A percentile compares a stretch with the other conserved stretches of the same genome.
Conservation (phyloP, 805 yeast species). For the Ogataea angusta region DNA sequence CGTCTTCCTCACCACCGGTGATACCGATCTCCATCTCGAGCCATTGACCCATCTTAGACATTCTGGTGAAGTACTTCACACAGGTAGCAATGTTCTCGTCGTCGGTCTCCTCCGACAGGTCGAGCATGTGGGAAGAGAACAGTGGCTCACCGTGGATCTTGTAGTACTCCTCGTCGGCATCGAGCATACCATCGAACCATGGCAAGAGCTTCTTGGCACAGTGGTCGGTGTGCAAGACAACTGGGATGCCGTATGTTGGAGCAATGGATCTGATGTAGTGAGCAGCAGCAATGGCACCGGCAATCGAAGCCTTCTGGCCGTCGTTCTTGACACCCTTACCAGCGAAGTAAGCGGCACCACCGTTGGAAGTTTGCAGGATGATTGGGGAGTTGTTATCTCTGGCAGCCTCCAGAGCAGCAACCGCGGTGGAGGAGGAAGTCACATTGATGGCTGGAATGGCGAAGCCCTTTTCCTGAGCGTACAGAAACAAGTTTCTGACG, state of each 20-base stretch:
- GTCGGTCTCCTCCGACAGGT: constrained; percentile 93
- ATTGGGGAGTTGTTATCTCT: constrained; percentile 94
- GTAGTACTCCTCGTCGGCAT: constrained; percentile 92
- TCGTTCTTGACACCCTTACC: constrained; percentile 97
- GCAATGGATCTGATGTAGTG: constrained; percentile 96
- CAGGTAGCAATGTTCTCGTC: constrained; percentile 93
- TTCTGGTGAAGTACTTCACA: constrained; percentile 91
- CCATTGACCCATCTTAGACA: constrained; percentile 94
- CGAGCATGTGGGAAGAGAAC: constrained; percentile 99
- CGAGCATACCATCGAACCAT: constrained; percentile 98
- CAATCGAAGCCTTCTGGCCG: constrained; percentile 91
- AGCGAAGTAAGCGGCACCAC: constrained; percentile 99
- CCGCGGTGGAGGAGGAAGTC: constrained; percentile 94
- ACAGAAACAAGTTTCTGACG: constrained; percentile 79
- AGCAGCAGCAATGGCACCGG: constrained; percentile 95
- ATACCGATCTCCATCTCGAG: constrained; percentile 99
- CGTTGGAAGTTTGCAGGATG: constrained; percentile 94
- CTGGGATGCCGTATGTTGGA: constrained; percentile 95
- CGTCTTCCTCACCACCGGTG: constrained; percentile 99
- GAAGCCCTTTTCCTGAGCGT: constrained; percentile 88
- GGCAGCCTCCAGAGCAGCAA: constrained; percentile 96
- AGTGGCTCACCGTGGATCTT: constrained; percentile 86
- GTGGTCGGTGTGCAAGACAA: constrained; percentile 95
- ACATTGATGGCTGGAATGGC: constrained; percentile 99
- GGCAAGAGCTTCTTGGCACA: constrained; percentile 97